Conservation (phyloP, 495 filamentous ascomycete species). For the Hyaloscypha finlandica region DNA sequence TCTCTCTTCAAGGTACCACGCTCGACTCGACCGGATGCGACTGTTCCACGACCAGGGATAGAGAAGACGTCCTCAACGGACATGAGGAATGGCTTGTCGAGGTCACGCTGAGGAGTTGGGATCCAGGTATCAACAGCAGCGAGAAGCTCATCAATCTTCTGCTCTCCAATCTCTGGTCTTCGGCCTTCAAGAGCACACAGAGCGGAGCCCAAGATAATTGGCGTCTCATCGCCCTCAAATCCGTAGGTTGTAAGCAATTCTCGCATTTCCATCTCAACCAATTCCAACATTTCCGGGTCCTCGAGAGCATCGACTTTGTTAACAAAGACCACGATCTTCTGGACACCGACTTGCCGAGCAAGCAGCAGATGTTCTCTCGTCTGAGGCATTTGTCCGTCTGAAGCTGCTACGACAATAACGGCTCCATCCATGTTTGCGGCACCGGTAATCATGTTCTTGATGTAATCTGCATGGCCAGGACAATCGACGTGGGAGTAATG, state of each 20-base stretch:
- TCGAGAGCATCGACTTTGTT: constrained; percentile 98
- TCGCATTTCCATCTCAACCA: constrained; percentile 99
- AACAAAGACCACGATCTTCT: constrained; percentile 97
- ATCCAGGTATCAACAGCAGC: constrained; percentile 94
- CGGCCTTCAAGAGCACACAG: constrained; percentile 91
- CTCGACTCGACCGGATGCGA: constrained; percentile 95
- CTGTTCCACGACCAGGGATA: constrained; percentile 95
- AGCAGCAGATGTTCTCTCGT: constrained; percentile 97
- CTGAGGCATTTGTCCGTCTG: constrained; percentile 99
- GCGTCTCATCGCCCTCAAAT: constrained; percentile 97
- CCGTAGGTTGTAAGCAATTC: constrained; percentile 90
- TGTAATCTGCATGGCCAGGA: constrained; percentile 99
- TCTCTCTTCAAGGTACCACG: constrained; percentile 92
- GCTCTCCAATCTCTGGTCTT: constrained; percentile 79
- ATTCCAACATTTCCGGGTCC: constrained; percentile 98
- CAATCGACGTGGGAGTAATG: constrained; percentile 99
- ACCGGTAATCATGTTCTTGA: constrained; percentile 99
- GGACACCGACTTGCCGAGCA: constrained; percentile 95
- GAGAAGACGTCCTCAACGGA: constrained; percentile 98
- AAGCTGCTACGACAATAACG: constrained; percentile 97
- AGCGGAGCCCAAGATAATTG: constrained; percentile 93
- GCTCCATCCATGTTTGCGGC: constrained; percentile 99
- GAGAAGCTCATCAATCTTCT: constrained; percentile 86
- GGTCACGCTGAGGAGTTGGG: constrained; percentile 84
- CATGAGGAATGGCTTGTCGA: constrained; percentile 98